These are phyloP conservation scores for Mortierella claussenii DNA, from an alignment of 192 early-diverging fungal genomes.

Conservation along the genomic window DNA sequence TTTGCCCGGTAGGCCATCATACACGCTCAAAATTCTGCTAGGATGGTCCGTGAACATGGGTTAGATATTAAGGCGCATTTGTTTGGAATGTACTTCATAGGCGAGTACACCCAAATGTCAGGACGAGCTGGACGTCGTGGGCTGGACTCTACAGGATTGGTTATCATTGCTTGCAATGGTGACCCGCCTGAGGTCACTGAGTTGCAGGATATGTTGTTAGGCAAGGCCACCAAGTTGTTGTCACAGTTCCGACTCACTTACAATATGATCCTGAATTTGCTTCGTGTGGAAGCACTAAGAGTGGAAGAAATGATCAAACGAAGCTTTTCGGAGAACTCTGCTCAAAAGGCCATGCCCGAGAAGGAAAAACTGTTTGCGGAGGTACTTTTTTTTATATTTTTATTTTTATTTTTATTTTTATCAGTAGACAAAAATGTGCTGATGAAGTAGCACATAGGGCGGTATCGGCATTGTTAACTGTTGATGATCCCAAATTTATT, in stretches of 20 bases:
- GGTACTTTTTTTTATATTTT: slow-evolving; percentile 37
- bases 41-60: no score
- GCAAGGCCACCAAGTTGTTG: slow-evolving; percentile 87
- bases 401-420: not conserved
- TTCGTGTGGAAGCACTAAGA: slow-evolving; percentile 93
- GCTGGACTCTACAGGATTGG: slow-evolving; percentile 89
- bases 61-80: no score
- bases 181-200: slow-evolving; percentile 61
- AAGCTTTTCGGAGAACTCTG: slow-evolving; percentile 91
- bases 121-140: slow-evolving; percentile 97
- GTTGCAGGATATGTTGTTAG: slow-evolving; percentile 86
- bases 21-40: not conserved
- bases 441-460: not conserved
- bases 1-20: slow-evolving; percentile 70
- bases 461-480: no score
- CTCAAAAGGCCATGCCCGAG: slow-evolving; percentile 90
- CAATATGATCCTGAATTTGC: slow-evolving; percentile 97
- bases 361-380: slow-evolving; percentile 76
- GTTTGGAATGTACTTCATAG: slow-evolving; percentile 42
- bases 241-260: slow-evolving; percentile 98
- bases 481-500: no score
- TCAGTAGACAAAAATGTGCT: not conserved
- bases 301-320: slow-evolving; percentile 99
- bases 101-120: slow-evolving; percentile 99
- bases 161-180: slow-evolving; percentile 82